These are phyloP conservation scores for Phialophora macrospora DNA, from an alignment of 2,329 filamentous ascomycete species.

Conservation along the genomic window DNA sequence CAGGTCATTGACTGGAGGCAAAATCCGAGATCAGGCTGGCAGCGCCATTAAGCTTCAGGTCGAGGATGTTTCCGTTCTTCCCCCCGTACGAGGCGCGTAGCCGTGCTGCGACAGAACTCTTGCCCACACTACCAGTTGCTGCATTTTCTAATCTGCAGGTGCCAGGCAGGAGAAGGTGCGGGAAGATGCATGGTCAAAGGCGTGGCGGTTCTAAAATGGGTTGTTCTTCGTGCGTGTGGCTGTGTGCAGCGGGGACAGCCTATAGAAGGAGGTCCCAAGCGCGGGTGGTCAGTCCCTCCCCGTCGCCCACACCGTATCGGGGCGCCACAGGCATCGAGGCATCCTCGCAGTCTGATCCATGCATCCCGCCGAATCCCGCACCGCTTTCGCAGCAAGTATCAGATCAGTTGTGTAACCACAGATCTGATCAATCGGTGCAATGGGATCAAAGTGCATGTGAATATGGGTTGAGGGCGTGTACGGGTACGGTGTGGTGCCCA, in stretches of 20 bases:
- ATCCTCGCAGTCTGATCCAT: not conserved
- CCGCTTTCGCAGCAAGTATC: not conserved
- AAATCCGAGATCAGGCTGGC: constrained; percentile 28
- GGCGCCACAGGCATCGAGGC: not conserved
- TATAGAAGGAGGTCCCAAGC: not conserved
- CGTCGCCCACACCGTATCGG: not conserved
- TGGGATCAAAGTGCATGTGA: not conserved
- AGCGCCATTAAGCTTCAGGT: constrained; percentile 27
- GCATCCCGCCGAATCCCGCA: not conserved
- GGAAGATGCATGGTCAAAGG: constrained; percentile 2
- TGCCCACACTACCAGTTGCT: constrained; percentile 1
- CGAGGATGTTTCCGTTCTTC: constrained; percentile 19
- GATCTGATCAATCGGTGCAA: not conserved
- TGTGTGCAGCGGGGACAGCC: not conserved
- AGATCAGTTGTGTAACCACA: constrained; percentile 5
- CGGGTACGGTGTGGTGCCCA: not conserved
- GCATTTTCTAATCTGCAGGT: not conserved
- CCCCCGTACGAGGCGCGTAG: constrained; percentile 18
- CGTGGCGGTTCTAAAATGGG: constrained; percentile 6
- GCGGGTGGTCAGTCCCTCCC: not conserved
- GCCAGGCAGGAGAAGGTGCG: not conserved
- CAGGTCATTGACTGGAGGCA: constrained; percentile 3
- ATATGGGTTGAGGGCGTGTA: not conserved
- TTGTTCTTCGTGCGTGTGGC: not conserved
- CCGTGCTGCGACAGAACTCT: not conserved